Evolutionary conservation across 73 alveolate species (phyloP), one percentile per base, ranked within the genome.

Genomic region (Paramecium sonneborni): DNA sequence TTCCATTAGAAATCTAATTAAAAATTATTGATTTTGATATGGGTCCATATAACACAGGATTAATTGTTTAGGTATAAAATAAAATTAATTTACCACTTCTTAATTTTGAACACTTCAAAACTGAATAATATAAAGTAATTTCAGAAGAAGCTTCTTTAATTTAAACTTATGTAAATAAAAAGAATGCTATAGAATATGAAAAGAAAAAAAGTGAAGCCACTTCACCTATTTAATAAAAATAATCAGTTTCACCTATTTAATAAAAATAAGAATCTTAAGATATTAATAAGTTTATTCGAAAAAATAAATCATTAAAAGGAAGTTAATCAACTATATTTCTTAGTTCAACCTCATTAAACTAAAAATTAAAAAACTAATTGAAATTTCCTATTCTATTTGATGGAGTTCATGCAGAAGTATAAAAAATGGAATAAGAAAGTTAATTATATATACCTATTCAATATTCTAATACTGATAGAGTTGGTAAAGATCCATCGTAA

Each of bases 301-400:
- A 52, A 52, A 52, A 52, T 52, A 52, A 52, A 52, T 52, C 68
- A 18, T 21, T 52, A 15, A 52, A 52, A n/a, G 68, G 68, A 21
- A 52, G 68, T 52, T 52, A n/a, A 52, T 52, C 68, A 52, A 15
- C 32, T 0, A 18, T 52, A 18, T 52, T 52, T 52, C 68, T n/a
- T 52, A 52, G 68, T 52, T 52, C 68, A 5, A 52, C 68, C 1
- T 52, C 68, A 1, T 2, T 52, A 52, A 18, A 18, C 3, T 52
- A 52, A 20, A 52, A 52, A 52, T 52, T 52, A 52, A 52, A 52
- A 5, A 52, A 21, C 18, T 5, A 52, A 52, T 1, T 52, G 15
- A 52, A 52, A 52, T 32, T 62, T 62, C 84, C 84, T 15, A 62
- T 62, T 26, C 6, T 62, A 62, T 62, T 62, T 62, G 84, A 62